Evolutionary conservation across 208 protist species (phyloP), one percentile per base, ranked within the genome.

Genomic region (Acanthamoeba quina): DNA sequence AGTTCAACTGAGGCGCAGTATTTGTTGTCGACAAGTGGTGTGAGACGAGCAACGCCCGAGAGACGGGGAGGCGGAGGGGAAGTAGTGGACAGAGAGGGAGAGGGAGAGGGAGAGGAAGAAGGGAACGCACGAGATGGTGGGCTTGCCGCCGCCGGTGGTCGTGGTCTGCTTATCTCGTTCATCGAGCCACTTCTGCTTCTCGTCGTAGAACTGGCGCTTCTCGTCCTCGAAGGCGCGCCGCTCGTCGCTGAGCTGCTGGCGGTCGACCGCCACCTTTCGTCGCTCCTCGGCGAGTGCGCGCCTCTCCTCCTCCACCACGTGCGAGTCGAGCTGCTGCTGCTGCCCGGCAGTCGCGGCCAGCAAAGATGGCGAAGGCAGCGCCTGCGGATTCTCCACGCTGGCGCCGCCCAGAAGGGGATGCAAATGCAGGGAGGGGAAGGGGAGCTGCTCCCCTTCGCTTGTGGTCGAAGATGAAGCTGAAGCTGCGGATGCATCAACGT

Each of bases 171-270:
- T 41, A 10, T 90, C 31, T 52, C 52, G 52, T 58, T 90, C 49
- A 10, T 62, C 82, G 31, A 68, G 56, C 52, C 52, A 90, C 34
- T 66, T 58, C 26, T 90, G n/a, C 60, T 90, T 90, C 52, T 90
- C 82, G 34, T 90, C 82, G 19, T 37, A 24, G 60, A 90, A 90
- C 82, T 68, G 29, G 26, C 60, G 52, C 82, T 68, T 90, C 54
- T 90, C 82, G 17, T 21, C 56, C 34, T 90, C 82, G 56, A 90
- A 68, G 31, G 52, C 60, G 56, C 60, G 52, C 15, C 82, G 52
- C 19, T 90, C 82, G 19, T 90, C 56, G 31, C n/a, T 52, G 37
- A 90, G 52, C 82, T 68, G n/a, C 60, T 90, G 82, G 34, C 82
- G 52, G 34, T 90, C 82, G 56, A 19, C n/a, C 49, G 15, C 31